A percentile compares a stretch with the other conserved stretches of the same genome.
These are phyloP conservation scores for Starmera stellimalicola DNA, from an alignment of 1,139 yeast genomes.

Conservation along the genomic window DNA sequence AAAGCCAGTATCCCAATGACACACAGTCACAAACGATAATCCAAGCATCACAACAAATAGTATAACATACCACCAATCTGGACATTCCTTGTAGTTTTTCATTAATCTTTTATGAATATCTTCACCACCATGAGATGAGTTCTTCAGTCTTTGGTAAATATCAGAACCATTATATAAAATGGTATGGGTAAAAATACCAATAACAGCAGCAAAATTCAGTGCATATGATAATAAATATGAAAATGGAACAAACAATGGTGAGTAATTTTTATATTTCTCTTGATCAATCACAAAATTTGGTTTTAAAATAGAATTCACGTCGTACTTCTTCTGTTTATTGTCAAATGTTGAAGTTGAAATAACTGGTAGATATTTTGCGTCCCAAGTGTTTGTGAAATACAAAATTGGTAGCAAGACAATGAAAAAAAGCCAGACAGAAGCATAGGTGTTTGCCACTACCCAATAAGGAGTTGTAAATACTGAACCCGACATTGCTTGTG, in stretches of 20 bases:
- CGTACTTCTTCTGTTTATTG: slow-evolving; percentile 24
- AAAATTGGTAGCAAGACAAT: slow-evolving; percentile 24
- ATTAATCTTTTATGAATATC: slow-evolving; percentile 32
- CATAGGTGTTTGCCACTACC: slow-evolving; percentile 28
- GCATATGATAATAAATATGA: slow-evolving; percentile 31
- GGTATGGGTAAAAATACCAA: slow-evolving; percentile 31
- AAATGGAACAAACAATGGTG: slow-evolving; percentile 31
- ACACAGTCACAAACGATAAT: slow-evolving; percentile 25
- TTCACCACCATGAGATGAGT: slow-evolving; percentile 25
- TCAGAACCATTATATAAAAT: slow-evolving; percentile 31
- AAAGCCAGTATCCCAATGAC: slow-evolving; percentile 24
- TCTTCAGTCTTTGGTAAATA: slow-evolving; percentile 22
- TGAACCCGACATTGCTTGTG: slow-evolving; percentile 28
- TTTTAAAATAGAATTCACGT: slow-evolving; percentile 31
- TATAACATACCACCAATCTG: slow-evolving; percentile 31
- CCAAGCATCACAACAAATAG: slow-evolving; percentile 25
- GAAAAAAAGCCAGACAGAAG: slow-evolving; percentile 24
- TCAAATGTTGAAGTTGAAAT: slow-evolving; percentile 29
- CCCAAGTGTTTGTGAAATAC: slow-evolving; percentile 30
- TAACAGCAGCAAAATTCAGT: slow-evolving; percentile 32
- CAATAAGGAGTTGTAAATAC: slow-evolving; percentile 51
- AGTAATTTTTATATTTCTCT: slow-evolving; percentile 24
- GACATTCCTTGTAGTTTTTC: slow-evolving; percentile 28
- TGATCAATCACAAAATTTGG: slow-evolving; percentile 19
- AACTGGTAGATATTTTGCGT: slow-evolving; percentile 32